Base-by-base conservation (phyloP, 441 rosid species). In the Mallotus japonicus region DNA sequence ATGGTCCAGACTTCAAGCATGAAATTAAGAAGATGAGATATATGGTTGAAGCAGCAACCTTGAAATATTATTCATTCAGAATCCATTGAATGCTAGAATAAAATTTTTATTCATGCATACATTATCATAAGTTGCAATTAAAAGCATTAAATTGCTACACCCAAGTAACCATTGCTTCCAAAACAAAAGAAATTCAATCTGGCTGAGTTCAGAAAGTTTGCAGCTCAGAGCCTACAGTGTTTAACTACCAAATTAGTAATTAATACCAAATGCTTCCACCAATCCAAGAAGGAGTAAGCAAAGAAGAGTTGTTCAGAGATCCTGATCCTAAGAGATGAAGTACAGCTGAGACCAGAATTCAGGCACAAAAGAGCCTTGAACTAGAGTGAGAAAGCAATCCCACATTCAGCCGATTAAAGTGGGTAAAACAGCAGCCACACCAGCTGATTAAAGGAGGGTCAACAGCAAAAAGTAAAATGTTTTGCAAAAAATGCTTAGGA, bases 401-500 rank as follows among this genome's bases (percentile, higher is more conserved):
- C 60, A 58, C 60, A 63, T 71, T 70, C 73, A 69, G 67, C 77
- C 6, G 65, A 73, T 49, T 59, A 68, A 64, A 61, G 67, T 67
- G 72, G 67, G 75, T 47, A 57, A 69, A 53, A 50, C 67, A 51
- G 54, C 44, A 62, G 37, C 67, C 60, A 51, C 62, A 67, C 64
- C 65, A 59, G 74, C 71, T 69, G 75, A 70, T 65, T 19, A 78
- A 73, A 49, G 55, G 78, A 71, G 66, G 78, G 50, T 60, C 19
- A 65, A 17, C 60, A 74, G 71, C 13, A 57, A 62, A 57, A 20
- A 50, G 47, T n/a, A 67, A 67, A 57, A 65, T 53, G 22, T 74
- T 71, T 61, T 62, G 69, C 73, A 80, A 74, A 62, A 75, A 71
- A 80, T 80, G 76, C 70, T 82, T 77, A 82, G 75, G 81, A 77